Conservation (phyloP, 208 protist genomes). For the Crithidia brevicula region DNA sequence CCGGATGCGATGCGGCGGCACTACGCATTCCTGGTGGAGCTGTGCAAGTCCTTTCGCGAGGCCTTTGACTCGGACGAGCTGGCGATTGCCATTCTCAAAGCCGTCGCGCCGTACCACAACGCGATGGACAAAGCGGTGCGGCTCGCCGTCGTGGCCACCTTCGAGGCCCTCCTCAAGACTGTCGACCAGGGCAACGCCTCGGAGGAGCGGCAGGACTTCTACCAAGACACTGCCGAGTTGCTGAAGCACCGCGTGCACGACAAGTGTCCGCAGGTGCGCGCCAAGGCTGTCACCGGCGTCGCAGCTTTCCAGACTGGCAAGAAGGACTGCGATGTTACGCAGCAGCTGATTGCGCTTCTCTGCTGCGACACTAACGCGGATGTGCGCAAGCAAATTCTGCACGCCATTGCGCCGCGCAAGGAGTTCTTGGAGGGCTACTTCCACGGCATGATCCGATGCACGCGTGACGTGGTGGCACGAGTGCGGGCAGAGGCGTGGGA, state of each 20-base stretch:
- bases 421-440: constrained; percentile 92
- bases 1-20: constrained; percentile 75
- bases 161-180: constrained; percentile 74
- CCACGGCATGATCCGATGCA: constrained; percentile 78
- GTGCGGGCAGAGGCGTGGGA: constrained; percentile 89
- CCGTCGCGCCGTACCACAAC: constrained; percentile 77
- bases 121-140: constrained; percentile 86
- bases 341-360: constrained; percentile 83
- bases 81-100: constrained; percentile 59
- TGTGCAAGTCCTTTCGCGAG: constrained; percentile 72
- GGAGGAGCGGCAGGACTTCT: constrained; percentile 85
- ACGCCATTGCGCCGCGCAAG: constrained; percentile 70
- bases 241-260: constrained; percentile 87
- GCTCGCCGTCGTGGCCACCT: constrained; percentile 69
- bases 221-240: constrained; percentile 77
- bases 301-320: constrained; percentile 86
- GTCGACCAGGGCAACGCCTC: constrained; percentile 81
- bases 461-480: constrained; percentile 76
- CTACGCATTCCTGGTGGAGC: constrained; percentile 76
- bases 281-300: constrained; percentile 65
- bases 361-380: constrained; percentile 83
- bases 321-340: constrained; percentile 85
- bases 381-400: constrained; percentile 82
- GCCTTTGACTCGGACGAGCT: constrained; percentile 55
- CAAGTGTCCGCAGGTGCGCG: constrained; percentile 69